A percentile compares a stretch with the other conserved stretches of the same genome.
Conservation (phyloP, 805 yeast species). For the Clavispora santaluciae region DNA sequence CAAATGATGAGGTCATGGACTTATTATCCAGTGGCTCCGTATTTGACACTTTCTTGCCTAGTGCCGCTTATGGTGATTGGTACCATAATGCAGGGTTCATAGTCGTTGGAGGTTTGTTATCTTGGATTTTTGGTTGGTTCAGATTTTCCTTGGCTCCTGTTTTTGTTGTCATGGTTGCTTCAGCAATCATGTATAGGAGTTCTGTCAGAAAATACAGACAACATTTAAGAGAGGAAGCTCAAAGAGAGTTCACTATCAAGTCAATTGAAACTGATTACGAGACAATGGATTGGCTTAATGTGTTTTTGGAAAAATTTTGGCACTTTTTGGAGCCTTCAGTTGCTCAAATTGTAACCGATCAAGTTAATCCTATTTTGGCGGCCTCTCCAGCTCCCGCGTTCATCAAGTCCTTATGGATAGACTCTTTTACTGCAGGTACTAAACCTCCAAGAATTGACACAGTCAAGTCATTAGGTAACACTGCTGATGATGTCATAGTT, state of each 20-base stretch:
- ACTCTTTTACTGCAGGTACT: conserved; percentile 86
- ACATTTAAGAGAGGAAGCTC: conserved; percentile 69
- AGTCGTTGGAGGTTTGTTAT: conserved; percentile 60
- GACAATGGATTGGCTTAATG: conserved; percentile 93
- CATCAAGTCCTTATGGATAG: conserved; percentile 78
- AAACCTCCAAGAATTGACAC: conserved; percentile 92
- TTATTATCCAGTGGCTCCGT: conserved; percentile 65
- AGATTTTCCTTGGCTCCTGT: conserved; percentile 76
- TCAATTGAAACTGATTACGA: conserved; percentile 86
- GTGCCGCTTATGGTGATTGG: conserved; percentile 88
- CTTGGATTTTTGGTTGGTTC: conserved; percentile 77
- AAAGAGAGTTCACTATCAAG: conserved; percentile 77
- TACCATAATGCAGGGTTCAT: conserved; percentile 80
- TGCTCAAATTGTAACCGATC: conserved; percentile 79
- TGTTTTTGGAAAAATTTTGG: conserved; percentile 90
- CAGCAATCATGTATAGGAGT: conserved; percentile 72
- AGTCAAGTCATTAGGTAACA: conserved; percentile 85
- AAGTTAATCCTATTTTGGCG: conserved; percentile 79
- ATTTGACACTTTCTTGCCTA: conserved; percentile 72
- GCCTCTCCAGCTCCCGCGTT: conserved; percentile 77
- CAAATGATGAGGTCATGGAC: conserved; percentile 71
- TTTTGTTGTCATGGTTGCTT: conserved; percentile 60
- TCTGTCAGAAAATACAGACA: conserved; percentile 78
- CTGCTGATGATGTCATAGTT: conserved; percentile 89
- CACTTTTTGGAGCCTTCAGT: conserved; percentile 82